Evolutionary conservation across 2,329 filamentous ascomycete species (phyloP), one percentile per base, ranked within the genome.

Genomic region (Annulohypoxylon truncatum): DNA sequence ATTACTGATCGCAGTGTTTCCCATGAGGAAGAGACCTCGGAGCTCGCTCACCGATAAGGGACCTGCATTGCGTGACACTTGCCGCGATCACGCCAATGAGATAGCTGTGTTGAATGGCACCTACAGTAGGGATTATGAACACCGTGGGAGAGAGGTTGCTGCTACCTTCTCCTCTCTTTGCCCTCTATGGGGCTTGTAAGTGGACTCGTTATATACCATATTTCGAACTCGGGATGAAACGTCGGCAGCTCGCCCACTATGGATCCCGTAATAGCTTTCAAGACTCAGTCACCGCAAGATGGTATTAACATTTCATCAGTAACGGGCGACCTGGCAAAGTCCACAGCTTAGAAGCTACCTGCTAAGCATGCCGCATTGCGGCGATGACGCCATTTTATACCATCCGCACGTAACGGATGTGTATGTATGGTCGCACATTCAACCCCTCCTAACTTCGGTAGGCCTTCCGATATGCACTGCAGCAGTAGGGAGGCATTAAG

Each of bases 11-110:
- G 3, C 13, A 8, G 38, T 18, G 38, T 18, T 40, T 51, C 38
- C n/a, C 10, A 15, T 26, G 52, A 52, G 29, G 51, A 52, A 53
- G 31, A 42, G 33, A 13, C 29, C 5, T 46, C 52, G 12, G 29
- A 60, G 47, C 31, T 42, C 31, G 53, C 38, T 60, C 51, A 60
- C 50, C 46, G 64, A 64, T 62, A 64, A 50, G 64, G 31, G 26
- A 58, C 35, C 60, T 56, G 60, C 48, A 67, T 69, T 61, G 66
- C 63, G 61, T 67, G 58, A 70, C 46, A 67, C 55, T 42, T 69
- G 58, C 67, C 61, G 44, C 64, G 48, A 67, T 67, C 61, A 67
- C 67, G 64, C 61, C 64, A 70, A 67, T 58, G 44, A 61, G 22
- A 44, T 57, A 29, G 48, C 42, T 26, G 15, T 57, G 12, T 38